Evolutionary conservation across 2,329 filamentous ascomycete genomes (phyloP).

Genomic region (Remersonia thermophila): DNA sequence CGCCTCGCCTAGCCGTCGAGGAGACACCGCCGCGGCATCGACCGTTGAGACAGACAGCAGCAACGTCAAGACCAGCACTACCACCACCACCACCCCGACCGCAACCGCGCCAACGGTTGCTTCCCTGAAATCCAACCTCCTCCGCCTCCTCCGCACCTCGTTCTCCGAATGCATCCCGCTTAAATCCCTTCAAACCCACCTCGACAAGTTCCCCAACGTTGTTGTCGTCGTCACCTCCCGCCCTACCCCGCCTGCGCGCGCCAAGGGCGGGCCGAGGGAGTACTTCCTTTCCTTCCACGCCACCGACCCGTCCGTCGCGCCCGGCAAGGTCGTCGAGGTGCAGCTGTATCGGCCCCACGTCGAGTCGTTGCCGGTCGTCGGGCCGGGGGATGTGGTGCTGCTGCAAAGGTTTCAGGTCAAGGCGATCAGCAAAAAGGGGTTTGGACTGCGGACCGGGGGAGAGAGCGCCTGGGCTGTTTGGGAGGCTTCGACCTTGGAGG

Average conservation of each 20-base stretch:
- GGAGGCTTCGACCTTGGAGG: background rate
- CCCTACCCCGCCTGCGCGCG: constrained; percentile 38
- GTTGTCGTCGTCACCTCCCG: constrained; percentile 41
- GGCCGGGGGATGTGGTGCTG: constrained; percentile 45
- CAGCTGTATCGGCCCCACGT: constrained; percentile 48
- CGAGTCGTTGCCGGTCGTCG: constrained; percentile 41
- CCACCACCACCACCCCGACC: constrained; percentile 12
- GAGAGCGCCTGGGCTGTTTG: constrained; percentile 50
- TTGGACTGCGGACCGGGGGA: constrained; percentile 42
- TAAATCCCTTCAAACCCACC: constrained; percentile 36
- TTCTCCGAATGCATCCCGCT: constrained; percentile 42
- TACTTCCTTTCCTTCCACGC: constrained; percentile 47
- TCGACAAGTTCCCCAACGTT: constrained; percentile 36
- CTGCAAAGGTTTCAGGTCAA: constrained; percentile 44
- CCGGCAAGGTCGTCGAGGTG: constrained; percentile 38
- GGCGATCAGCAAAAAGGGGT: constrained; percentile 41
- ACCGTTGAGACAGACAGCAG: background rate
- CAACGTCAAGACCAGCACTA: background rate
- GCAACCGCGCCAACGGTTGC: too few species aligned
- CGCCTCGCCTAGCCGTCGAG: constrained; percentile 16
- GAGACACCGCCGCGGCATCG: constrained; percentile 2
- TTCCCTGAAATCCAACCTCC: constrained; percentile 32
- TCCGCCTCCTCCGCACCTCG: constrained; percentile 33
- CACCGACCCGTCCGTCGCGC: constrained; percentile 42
- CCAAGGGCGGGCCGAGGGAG: constrained; percentile 45